Evolutionary conservation across 495 filamentous ascomycete species (phyloP), one percentile per base, ranked within the genome.

Genomic region (Tirmania nivea): DNA sequence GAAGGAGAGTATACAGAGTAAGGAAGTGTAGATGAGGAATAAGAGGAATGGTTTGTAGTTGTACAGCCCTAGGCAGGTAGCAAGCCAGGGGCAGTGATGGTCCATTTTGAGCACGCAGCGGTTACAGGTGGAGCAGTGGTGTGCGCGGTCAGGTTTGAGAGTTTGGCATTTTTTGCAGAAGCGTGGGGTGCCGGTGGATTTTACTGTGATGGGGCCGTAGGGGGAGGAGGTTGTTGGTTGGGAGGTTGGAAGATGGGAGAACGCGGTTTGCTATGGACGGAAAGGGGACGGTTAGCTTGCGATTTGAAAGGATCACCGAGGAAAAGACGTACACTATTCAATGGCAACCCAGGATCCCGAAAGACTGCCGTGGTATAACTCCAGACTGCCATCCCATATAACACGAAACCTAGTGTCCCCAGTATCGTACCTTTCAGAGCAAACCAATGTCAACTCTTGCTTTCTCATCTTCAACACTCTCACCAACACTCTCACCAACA

Each of bases 41-140:
- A 96, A 74, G 36, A 97, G 64, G 65, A 97, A 97, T 6, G 87
- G 73, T 67, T 96, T 96, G 72, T 95, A 93, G 68, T 96, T 97
- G 60, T 78, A 75, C 54, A 97, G 68, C 21, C 92, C 92, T 49
- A 97, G 82, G 63, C 90, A 97, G 3, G 85, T 95, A 17, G 92
- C 90, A 49, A 96, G 74, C 90, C 90, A 97, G 7, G 90, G 90
- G 61, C 90, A 97, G 69, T 97, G 90, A 66, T 97, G 90, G 66
- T 97, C 90, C 90, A 97, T 97, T 69, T 96, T 96, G 63, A 96
- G 71, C 10, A 97, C 89, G 65, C 90, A 97, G 56, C 81, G 79
- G 54, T 79, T 77, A 67, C 90, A 97, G 12, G 85, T 84, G 11
- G 83, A 89, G 73, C 90, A 97, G 71, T 97, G 90, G 65, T 97